Base-by-base conservation (phyloP, 345 rosid genomes). In the Schrenkiella parvula region DNA sequence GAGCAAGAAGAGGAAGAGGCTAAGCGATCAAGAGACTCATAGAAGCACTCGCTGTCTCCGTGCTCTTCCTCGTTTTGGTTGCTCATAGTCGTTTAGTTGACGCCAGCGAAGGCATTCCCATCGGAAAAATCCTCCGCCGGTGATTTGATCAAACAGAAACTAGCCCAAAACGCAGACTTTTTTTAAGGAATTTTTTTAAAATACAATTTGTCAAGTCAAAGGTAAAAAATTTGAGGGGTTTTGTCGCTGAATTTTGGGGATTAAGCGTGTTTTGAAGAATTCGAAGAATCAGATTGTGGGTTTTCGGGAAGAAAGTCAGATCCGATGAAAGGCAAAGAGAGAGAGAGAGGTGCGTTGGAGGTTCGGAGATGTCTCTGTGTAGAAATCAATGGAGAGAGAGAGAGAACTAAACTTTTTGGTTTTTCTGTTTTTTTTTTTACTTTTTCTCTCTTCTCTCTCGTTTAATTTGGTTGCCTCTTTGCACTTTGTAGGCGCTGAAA, bases 11-110 rank as follows among this genome's bases (percentile, higher is more conserved):
- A 80, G 38, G 92, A 83, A 53, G 88, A 87, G 48, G 83, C 75
- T 37, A 77, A 50, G 76, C 97, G 95, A 82, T 91, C 92, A 19
- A 87, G 87, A 29, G 97, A 83, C 69, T 91, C 97, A 80, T 88
- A 89, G 76, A 91, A 90, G 44, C 79, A 78, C 22, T 88, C 95
- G 64, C 63, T 82, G n/a, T 83, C 88, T 31, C 76, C 79, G 11
- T 83, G 84, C 5, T 80, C 86, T 14, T 75, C 73, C 57, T 80
- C 81, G 34, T 66, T 66, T 38, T 8, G 78, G 31, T 47, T 61
- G 74, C 71, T 78, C 81, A 67, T 78, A 47, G 61, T 66, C 8
- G 64, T 46, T 56, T 17, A 38, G 41, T 41, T 7, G 48, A 14
- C 1, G 65, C 73, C 80, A 65, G 79, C 79, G 32, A 28, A 77